Evolutionary conservation across 352 stramenopile genomes (phyloP).

Genomic region (Phytophthora parvispora): DNA sequence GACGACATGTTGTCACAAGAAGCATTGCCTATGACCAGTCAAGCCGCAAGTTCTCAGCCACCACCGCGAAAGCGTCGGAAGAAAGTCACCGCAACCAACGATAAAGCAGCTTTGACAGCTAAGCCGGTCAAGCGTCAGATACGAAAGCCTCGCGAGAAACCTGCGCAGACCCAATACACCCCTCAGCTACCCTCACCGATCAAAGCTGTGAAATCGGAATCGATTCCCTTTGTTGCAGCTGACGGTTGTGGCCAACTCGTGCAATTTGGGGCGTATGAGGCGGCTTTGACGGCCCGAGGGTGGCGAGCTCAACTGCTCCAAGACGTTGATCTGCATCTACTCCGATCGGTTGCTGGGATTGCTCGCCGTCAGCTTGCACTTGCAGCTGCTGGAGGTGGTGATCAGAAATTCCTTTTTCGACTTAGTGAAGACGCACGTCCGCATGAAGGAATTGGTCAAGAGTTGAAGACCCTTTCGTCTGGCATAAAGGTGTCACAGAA

Average conservation of each 20-base stretch:
- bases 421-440: neutral
- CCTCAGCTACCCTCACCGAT: neutral
- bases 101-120: neutral
- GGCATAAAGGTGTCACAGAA: conserved; percentile 28
- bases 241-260: conserved; percentile 16
- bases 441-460: conserved; percentile 3
- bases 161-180: neutral
- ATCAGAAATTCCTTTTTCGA: neutral
- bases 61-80: conserved; percentile 25
- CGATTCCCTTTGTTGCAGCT: conserved; percentile 17
- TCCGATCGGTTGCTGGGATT: conserved; percentile 27
- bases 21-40: neutral
- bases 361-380: conserved; percentile 14
- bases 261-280: conserved; percentile 27
- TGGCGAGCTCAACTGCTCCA: conserved; percentile 31
- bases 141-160: conserved; percentile 2
- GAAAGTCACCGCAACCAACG: conserved; percentile 11
- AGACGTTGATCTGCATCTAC: conserved; percentile 32
- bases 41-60: neutral
- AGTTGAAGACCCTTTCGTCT: conserved; percentile 9
- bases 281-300: conserved; percentile 22
- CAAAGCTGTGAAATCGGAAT: conserved; percentile 8
- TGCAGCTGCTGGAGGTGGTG: neutral
- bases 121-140: conserved; percentile 8
- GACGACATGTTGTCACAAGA: neutral